Evolutionary conservation across 2,329 filamentous ascomycete species (phyloP).

Genomic region (Metarhizium album): DNA sequence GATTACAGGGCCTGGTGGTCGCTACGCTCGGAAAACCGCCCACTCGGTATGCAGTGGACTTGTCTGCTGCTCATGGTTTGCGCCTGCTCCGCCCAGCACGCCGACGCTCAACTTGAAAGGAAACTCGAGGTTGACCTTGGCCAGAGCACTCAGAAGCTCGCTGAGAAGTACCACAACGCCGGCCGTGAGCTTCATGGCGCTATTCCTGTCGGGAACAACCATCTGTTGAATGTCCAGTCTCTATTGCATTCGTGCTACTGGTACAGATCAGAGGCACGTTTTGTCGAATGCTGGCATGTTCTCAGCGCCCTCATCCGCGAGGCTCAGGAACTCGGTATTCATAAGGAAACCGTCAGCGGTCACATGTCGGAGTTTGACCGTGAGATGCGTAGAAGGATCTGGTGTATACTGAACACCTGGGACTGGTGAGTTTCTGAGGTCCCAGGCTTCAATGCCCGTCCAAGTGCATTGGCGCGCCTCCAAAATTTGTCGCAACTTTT

Average conservation of each 20-base stretch:
- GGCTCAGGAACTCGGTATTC: constrained; percentile 25
- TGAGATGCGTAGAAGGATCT: constrained; percentile 25
- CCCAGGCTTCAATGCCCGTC: neutral
- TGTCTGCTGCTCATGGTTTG: constrained; percentile 27
- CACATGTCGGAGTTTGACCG: constrained; percentile 22
- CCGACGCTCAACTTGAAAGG: constrained; percentile 17
- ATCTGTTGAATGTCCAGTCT: constrained; percentile 23
- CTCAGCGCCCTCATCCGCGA: constrained; percentile 24
- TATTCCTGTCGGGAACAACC: constrained; percentile 22
- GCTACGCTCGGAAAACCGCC: constrained; percentile 16
- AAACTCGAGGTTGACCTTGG: constrained; percentile 22
- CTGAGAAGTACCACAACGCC: constrained; percentile 22
- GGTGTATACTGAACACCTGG: constrained; percentile 27
- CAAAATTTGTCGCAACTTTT: neutral
- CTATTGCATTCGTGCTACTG: constrained; percentile 27
- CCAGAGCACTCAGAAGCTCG: constrained; percentile 16
- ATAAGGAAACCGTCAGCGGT: constrained; percentile 19
- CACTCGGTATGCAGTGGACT: constrained; percentile 27
- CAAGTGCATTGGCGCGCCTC: neutral
- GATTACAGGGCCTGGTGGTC: constrained; percentile 27
- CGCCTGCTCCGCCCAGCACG: constrained; percentile 26
- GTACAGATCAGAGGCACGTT: constrained; percentile 26
- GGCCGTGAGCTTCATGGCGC: constrained; percentile 21
- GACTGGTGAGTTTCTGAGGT: constrained; percentile 24
- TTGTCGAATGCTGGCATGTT: constrained; percentile 27